Percentiles rank a stretch among this genome's conserved stretches.
These are phyloP conservation scores for Clonostachys sp. DNA, from an alignment of 2,329 filamentous ascomycete species.

Conservation along the genomic window DNA sequence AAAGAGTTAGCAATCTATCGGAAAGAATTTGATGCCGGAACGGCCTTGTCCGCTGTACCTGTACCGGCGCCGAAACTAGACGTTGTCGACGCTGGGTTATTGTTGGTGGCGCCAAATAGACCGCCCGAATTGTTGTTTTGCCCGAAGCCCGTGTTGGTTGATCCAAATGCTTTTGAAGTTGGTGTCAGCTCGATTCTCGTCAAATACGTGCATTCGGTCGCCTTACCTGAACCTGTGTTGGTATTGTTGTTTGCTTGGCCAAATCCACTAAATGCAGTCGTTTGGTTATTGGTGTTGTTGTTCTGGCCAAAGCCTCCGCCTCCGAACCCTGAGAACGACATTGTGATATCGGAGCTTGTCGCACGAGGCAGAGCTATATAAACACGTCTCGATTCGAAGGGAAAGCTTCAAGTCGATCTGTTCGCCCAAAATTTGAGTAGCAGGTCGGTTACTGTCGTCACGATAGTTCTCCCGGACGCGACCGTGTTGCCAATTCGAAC, in stretches of 20 bases:
- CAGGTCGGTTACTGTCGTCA: too few relatives aligned
- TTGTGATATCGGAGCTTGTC: constrained; percentile 20
- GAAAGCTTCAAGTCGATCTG: too few relatives aligned
- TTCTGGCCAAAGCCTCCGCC: constrained; percentile 58
- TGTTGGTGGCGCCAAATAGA: constrained; percentile 37
- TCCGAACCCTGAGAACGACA: constrained; percentile 51
- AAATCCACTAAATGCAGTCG: constrained; percentile 53
- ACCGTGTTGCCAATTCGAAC: too few relatives aligned
- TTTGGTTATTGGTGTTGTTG: constrained; percentile 40
- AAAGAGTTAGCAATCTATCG: background rate
- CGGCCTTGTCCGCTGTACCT: constrained; percentile 14
- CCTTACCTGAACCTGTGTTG: constrained; percentile 45
- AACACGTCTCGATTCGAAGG: too few relatives aligned
- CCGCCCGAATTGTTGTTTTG: constrained; percentile 21
- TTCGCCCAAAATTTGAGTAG: too few relatives aligned
- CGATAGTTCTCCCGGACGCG: too few relatives aligned
- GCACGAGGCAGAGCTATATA: too few relatives aligned
- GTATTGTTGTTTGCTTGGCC: constrained; percentile 34
- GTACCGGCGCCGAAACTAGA: constrained; percentile 25
- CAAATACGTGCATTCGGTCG: constrained; percentile 8
- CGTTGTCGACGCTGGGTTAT: constrained; percentile 15
- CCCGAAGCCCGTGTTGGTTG: constrained; percentile 36
- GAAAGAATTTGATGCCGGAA: constrained; percentile 3
- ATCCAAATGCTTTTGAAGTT: constrained; percentile 19
- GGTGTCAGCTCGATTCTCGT: constrained; percentile 13